Conservation (phyloP, 148 eudicot species). For the Rhododendron griersonianum region DNA sequence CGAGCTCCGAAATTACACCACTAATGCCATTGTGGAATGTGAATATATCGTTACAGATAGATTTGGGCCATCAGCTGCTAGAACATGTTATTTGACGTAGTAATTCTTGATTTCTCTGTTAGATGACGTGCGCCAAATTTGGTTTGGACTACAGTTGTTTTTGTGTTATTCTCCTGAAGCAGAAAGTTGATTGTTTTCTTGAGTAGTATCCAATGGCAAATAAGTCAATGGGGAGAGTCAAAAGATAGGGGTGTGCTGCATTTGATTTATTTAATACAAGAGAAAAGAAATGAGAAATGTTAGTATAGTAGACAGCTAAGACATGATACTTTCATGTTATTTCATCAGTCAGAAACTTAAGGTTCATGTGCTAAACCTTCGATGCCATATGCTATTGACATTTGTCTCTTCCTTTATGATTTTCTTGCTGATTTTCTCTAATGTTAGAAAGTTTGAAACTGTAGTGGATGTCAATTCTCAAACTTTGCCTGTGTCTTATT, state of each 20-base stretch:
- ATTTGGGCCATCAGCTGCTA: neutral
- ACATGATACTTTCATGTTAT: neutral
- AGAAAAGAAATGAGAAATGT: neutral
- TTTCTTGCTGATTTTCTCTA: neutral
- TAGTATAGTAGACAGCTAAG: neutral
- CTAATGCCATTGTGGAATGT: neutral
- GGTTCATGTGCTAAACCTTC: neutral
- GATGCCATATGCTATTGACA: neutral
- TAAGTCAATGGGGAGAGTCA: neutral
- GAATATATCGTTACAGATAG: neutral
- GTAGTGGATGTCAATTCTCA: neutral
- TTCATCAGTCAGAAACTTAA: neutral
- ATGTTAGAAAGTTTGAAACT: neutral
- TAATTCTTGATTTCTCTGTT: neutral
- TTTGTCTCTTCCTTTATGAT: neutral
- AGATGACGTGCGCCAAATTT: neutral
- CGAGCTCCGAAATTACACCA: neutral
- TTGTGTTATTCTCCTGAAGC: neutral
- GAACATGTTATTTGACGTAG: neutral
- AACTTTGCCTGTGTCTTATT: neutral
- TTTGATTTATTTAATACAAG: neutral
- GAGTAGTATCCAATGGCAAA: neutral
- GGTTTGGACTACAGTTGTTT: neutral
- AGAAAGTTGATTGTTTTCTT: neutral
- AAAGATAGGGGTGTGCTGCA: neutral